Evolutionary conservation across 306 rosid species (phyloP), one percentile per base, ranked within the genome.

Genomic region (Prinsepia uniflora): DNA sequence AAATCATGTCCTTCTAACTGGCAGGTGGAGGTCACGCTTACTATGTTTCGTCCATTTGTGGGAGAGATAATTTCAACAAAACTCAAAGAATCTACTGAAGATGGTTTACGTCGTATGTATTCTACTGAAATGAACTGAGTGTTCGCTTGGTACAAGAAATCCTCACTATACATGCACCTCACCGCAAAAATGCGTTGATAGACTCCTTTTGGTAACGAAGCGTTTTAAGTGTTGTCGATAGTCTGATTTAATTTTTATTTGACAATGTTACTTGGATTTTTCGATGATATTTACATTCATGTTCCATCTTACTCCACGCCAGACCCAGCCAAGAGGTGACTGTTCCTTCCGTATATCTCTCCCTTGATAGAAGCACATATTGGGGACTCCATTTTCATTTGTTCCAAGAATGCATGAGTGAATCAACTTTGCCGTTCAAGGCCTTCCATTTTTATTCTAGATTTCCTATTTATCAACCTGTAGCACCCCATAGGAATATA

Each of bases 221-320:
- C 10, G 20, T 64, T 3, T 62, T 43, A 43, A 55, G 12, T 20
- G 19, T 44, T 20, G 8, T 56, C 59, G 50, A 9, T 72, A 10
- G 47, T 41, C 41, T 85, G 72, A 76, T 67, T 49, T 56, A 50
- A 67, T 78, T 42, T 72, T 24, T 73, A 72, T 20, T 74, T 79
- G 81, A 72, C 96, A 92, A 96, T 92, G 67, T 82, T 91, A 8
- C 84, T 92, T 75, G 98, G 88, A 78, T 90, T 90, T 86, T 92
- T 92, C 61, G 91, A 90, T 40, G 98, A 92, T 71, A 84, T 92
- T 66, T 85, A 84, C 58, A 58, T 90, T 71, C 96, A 91, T 43
- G 11, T 5, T 70, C 91, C 85, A 58, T 86, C 82, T 7, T 68
- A 63, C 80, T 81, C 72, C 74, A 75, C 8, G 75, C 83, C 81